Evolutionary conservation across 1,139 yeast genomes (phyloP), one percentile per base, ranked within the genome.

Genomic region (Schizosaccharomyces versatilis): DNA sequence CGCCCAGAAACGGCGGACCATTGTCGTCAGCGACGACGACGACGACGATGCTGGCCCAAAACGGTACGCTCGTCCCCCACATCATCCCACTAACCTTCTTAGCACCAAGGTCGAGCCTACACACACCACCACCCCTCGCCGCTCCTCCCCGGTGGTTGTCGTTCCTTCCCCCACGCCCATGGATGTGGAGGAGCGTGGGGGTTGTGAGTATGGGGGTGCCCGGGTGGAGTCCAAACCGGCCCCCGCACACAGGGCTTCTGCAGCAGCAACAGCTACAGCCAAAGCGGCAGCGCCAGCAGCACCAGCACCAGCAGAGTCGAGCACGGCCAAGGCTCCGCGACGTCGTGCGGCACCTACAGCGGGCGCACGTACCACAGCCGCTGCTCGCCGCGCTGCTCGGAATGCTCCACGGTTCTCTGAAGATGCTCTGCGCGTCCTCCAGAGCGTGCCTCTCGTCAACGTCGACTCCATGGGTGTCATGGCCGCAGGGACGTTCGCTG

Each of bases 401-500:
- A 24, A 19, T 44, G 15, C 12, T 10, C 49, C 49, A 5, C 19
- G 49, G 6, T 44, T 51, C 14, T 65, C 74, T 2, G 84, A 82
- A 0, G 74, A 71, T 38, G 79, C 77, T 38, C 15, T 41, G 24
- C 53, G 47, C 1, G 68, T 83, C 1, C 69, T 84, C 42, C 71
- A 75, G 6, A 66, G 69, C 5, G 80, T 84, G 54, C 81, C 85
- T 0, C 19, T 52, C 10, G 85, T 82, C 63, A 88, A 86, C 0
- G 77, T 71, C 32, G 69, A 82, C 47, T 84, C 85, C 2, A 79
- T 76, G 36, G 68, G 69, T 3, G 75, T 73, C 74, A 73, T 57
- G 77, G 77, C 56, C 71, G 78, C 67, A 78, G 76, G 60, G 81
- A 73, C 64, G 73, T 73, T 59, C 76, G 73, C 54, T 65, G 71